phyloP scores from a whole-genome alignment of 1,284 basidiomycete species.

The Exobasidium rhododendri region DNA sequence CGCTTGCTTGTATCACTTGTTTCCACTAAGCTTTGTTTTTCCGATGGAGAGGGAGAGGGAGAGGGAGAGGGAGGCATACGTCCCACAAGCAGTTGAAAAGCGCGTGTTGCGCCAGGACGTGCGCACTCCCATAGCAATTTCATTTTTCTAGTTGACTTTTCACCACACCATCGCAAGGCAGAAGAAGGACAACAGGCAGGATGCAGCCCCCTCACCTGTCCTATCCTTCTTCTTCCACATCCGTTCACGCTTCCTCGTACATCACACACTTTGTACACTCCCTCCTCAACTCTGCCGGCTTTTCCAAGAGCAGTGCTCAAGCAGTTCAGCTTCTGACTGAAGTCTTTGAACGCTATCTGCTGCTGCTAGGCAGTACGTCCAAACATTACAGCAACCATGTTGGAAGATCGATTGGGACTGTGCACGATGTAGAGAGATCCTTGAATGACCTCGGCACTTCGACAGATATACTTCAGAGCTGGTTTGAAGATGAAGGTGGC shows the following conservation, averaged over 20 bases:
- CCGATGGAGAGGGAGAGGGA: too few species aligned
- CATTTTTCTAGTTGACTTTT: not conserved
- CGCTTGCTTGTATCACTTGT: too few species aligned
- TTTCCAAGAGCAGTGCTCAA: slow-evolving; percentile 30
- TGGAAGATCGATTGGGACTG: slow-evolving; percentile 22
- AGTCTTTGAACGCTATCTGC: slow-evolving; percentile 38
- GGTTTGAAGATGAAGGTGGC: not conserved
- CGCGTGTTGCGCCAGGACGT: not conserved
- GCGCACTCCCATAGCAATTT: not conserved
- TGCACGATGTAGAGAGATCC: slow-evolving; percentile 7
- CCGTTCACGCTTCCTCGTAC: slow-evolving; percentile 25
- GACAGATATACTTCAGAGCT: slow-evolving; percentile 26
- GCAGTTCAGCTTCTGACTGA: slow-evolving; percentile 34
- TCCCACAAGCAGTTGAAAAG: not conserved
- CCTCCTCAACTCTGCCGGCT: slow-evolving; percentile 32
- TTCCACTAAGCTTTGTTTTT: too few species aligned
- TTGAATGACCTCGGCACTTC: slow-evolving; percentile 32
- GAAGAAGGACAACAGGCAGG: not conserved
- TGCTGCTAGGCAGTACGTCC: slow-evolving; percentile 26
- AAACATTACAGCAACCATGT: slow-evolving; percentile 32
- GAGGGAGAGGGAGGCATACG: not conserved
- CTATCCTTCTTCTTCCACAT: slow-evolving; percentile 25
- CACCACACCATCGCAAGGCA: not conserved
- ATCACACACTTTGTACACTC: slow-evolving; percentile 24
- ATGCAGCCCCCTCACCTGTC: slow-evolving; percentile 9